A percentile compares a stretch with the other conserved stretches of the same genome.
These are phyloP conservation scores for Gossypioides kirkii DNA, from an alignment of 345 rosid species.

Conservation along the genomic window DNA sequence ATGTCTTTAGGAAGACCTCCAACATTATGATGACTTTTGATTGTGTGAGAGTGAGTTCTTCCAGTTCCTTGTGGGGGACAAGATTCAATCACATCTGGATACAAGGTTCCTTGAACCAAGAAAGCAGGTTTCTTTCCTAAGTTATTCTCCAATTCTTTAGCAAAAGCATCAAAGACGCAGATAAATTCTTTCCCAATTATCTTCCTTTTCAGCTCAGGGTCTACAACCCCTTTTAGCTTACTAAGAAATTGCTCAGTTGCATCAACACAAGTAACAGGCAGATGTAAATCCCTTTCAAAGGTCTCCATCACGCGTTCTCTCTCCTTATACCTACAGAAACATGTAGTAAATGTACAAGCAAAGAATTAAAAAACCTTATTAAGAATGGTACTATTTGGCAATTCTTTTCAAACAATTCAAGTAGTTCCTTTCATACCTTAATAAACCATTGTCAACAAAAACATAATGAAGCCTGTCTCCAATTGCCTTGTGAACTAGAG, in stretches of 20 bases:
- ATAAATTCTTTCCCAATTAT: conserved; percentile 90
- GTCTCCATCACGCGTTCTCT: conserved; percentile 89
- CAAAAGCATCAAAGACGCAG: conserved; percentile 68
- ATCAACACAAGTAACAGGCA: conserved; percentile 83
- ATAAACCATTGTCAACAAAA: conserved; percentile 86
- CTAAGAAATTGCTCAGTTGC: conserved; percentile 73
- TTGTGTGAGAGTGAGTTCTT: conserved; percentile 29
- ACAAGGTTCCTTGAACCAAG: conserved; percentile 90
- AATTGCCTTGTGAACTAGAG: conserved; percentile 90
- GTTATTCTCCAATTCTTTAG: conserved; percentile 66
- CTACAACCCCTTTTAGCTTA: conserved; percentile 77
- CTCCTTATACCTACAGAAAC: conserved; percentile 65
- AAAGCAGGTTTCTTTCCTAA: conserved; percentile 72
- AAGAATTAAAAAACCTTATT: background rate
- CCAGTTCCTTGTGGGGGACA: conserved; percentile 97
- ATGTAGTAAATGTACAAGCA: background rate
- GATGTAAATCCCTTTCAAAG: conserved; percentile 73
- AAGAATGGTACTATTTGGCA: no score
- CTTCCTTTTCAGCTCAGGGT: conserved; percentile 87
- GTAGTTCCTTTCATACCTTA: conserved; percentile 44
- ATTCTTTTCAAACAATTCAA: background rate
- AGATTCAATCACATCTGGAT: conserved; percentile 95
- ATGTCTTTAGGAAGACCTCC: conserved; percentile 98
- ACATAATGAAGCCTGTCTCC: conserved; percentile 88
- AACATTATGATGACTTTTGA: conserved; percentile 89